These are phyloP conservation scores for Vitis hybrid DNA, from an alignment of 177 flowering plant species.

Conservation along the genomic window DNA sequence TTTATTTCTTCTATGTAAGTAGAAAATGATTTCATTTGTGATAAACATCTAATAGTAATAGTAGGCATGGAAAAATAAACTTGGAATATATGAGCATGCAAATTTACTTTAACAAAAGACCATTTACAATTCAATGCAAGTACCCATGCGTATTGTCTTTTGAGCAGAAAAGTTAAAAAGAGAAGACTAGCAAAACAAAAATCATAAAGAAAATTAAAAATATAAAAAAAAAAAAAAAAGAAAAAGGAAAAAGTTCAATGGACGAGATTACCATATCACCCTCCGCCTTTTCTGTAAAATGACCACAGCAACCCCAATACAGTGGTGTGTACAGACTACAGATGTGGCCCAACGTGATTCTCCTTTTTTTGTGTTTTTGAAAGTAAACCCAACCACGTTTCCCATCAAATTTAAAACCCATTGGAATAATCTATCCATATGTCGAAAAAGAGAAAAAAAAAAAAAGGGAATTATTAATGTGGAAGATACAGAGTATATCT, in stretches of 20 bases:
- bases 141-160: background rate
- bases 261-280: background rate
- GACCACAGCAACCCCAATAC: too few species aligned
- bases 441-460: background rate
- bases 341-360: background rate
- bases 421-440: background rate
- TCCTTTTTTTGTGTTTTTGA: background rate
- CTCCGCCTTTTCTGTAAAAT: too few species aligned
- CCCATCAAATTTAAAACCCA: background rate
- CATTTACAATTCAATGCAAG: background rate
- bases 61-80: too few species aligned
- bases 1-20: too few species aligned
- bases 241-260: background rate
- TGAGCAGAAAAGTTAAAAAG: background rate
- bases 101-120: too few species aligned
- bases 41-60: too few species aligned
- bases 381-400: background rate
- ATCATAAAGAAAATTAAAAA: background rate
- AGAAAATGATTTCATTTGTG: too few species aligned
- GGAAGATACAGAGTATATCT: slow-evolving; percentile 4
- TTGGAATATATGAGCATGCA: too few species aligned
- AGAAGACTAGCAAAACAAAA: background rate
- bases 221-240: background rate
- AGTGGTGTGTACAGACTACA: background rate
- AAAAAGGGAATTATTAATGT: background rate